Evolutionary conservation across 352 stramenopile species (phyloP).

Genomic region (Pythium rhizo-oryzae): DNA sequence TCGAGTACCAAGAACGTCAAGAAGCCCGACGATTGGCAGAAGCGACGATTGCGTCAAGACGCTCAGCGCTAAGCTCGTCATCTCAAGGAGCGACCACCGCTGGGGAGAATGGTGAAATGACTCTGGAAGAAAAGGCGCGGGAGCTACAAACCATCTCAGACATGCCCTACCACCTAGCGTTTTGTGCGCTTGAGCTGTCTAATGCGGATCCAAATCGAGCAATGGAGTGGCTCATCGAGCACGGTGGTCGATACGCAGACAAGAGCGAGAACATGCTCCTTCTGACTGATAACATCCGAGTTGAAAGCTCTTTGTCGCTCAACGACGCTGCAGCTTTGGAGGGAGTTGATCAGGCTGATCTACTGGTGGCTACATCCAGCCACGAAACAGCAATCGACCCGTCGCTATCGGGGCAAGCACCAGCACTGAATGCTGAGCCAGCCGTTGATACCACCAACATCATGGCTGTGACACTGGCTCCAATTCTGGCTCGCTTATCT

Average conservation of each 20-base stretch:
- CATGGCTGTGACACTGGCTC: slow-evolving; percentile 78
- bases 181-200: slow-evolving; percentile 73
- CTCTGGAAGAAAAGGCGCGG: slow-evolving; percentile 62
- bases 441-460: slow-evolving; percentile 55
- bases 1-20: slow-evolving; percentile 74
- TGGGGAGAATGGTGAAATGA: slow-evolving; percentile 23
- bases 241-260: slow-evolving; percentile 62
- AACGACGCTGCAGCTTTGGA: slow-evolving; percentile 73
- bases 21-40: slow-evolving; percentile 55
- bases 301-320: slow-evolving; percentile 46
- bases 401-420: neutral
- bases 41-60: slow-evolving; percentile 40
- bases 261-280: slow-evolving; percentile 50
- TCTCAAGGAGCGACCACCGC: neutral
- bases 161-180: slow-evolving; percentile 66
- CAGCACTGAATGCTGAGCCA: slow-evolving; percentile 20
- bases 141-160: slow-evolving; percentile 80
- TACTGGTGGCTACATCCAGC: slow-evolving; percentile 46
- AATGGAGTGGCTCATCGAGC: slow-evolving; percentile 90
- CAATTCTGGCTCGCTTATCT: slow-evolving; percentile 58
- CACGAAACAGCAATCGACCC: slow-evolving; percentile 15
- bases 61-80: slow-evolving; percentile 21
- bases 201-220: slow-evolving; percentile 83
- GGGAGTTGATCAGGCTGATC: slow-evolving; percentile 75
- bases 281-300: slow-evolving; percentile 51